phyloP scores from a whole-genome alignment of 202 grass and related monocot genomes.

The Setaria italica region DNA sequence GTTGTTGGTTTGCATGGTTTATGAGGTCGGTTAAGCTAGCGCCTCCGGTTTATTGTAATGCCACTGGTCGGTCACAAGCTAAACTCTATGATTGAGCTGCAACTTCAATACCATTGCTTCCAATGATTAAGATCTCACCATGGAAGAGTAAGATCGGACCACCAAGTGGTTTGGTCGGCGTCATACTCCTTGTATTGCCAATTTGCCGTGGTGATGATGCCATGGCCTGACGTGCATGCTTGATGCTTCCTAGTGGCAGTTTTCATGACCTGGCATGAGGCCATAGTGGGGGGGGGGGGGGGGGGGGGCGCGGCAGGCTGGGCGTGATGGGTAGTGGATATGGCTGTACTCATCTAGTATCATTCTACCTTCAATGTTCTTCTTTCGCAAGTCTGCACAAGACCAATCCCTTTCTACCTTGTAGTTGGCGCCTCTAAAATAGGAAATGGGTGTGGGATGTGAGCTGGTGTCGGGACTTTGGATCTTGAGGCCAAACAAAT shows the following conservation, averaged over 20 bases:
- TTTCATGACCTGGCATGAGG: background rate
- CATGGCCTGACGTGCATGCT: background rate
- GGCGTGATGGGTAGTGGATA: background rate
- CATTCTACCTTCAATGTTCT: background rate
- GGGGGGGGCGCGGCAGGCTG: too few species aligned
- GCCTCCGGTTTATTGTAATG: background rate
- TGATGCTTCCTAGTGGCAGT: background rate
- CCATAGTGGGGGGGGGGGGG: background rate
- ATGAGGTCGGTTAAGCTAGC: background rate
- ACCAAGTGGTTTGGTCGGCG: background rate
- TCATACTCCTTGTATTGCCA: background rate
- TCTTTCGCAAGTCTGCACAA: background rate
- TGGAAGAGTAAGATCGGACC: background rate
- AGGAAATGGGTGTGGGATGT: slow-evolving; percentile 1
- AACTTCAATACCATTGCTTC: background rate
- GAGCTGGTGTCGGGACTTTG: background rate
- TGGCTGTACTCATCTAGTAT: background rate
- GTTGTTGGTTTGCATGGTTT: background rate
- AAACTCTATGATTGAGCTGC: slow-evolving; percentile 12
- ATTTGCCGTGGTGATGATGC: background rate
- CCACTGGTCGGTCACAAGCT: background rate
- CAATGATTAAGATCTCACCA: background rate
- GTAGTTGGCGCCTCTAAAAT: background rate
- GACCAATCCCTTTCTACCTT: background rate
- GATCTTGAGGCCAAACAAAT: background rate